phyloP scores from a whole-genome alignment of 1,139 yeast species.

The Suhomyces terraborum region DNA sequence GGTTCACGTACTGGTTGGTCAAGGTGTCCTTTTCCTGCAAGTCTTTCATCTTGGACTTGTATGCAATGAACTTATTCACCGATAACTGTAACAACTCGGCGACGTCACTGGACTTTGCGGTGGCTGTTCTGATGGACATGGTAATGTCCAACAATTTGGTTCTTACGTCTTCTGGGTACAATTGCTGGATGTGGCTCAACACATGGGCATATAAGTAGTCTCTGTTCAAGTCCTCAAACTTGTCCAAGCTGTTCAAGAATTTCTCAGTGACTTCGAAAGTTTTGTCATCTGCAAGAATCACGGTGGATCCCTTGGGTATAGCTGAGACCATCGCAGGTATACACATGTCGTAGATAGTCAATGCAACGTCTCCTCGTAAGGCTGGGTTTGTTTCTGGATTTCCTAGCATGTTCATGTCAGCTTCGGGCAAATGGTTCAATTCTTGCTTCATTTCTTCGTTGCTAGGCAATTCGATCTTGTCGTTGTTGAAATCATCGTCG shows the following conservation, averaged over 20 bases:
- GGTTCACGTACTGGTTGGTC: slow-evolving; percentile 46
- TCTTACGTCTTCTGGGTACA: slow-evolving; percentile 40
- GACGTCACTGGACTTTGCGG: slow-evolving; percentile 41
- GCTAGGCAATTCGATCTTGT: slow-evolving; percentile 50
- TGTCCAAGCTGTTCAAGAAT: slow-evolving; percentile 60
- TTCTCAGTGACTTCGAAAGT: slow-evolving; percentile 46
- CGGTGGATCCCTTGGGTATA: slow-evolving; percentile 30
- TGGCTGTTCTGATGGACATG: slow-evolving; percentile 62
- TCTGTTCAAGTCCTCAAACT: slow-evolving; percentile 70
- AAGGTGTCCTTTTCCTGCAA: slow-evolving; percentile 42
- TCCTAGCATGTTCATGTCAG: slow-evolving; percentile 84
- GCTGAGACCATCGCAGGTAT: slow-evolving; percentile 50
- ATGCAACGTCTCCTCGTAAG: slow-evolving; percentile 82
- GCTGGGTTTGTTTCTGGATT: slow-evolving; percentile 88
- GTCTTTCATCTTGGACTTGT: slow-evolving; percentile 45
- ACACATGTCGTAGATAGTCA: slow-evolving; percentile 77
- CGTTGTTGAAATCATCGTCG: slow-evolving; percentile 36
- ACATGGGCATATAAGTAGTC: slow-evolving; percentile 67
- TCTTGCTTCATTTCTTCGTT: slow-evolving; percentile 59
- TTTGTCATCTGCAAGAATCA: slow-evolving; percentile 34
- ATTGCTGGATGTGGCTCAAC: slow-evolving; percentile 49
- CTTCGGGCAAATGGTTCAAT: slow-evolving; percentile 77
- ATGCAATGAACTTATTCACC: slow-evolving; percentile 70
- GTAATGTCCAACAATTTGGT: slow-evolving; percentile 60
- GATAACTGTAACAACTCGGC: slow-evolving; percentile 66